Evolutionary conservation across 495 filamentous ascomycete genomes (phyloP).

Genomic region (Xylaria castorea): DNA sequence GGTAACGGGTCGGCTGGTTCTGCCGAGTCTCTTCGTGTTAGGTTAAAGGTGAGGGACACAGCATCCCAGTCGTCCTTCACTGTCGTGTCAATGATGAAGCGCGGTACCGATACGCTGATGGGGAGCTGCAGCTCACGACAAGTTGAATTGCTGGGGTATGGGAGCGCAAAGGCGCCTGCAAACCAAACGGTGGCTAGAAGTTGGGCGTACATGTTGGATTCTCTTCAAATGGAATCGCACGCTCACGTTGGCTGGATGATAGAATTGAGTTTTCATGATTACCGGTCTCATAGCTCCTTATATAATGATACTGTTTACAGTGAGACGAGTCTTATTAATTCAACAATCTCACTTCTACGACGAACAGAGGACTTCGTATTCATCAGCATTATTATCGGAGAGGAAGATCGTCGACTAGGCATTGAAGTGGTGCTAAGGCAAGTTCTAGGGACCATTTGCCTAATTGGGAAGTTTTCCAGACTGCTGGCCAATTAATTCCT

Average conservation of each 20-base stretch:
- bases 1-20: conserved; percentile 7
- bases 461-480: neutral
- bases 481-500: neutral
- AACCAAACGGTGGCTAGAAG: neutral
- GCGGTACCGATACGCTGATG: conserved; percentile 33
- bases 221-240: neutral
- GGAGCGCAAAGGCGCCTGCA: neutral
- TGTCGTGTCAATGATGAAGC: conserved; percentile 35
- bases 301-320: neutral
- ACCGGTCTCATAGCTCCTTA: neutral
- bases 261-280: neutral
- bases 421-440: neutral
- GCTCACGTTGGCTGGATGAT: neutral
- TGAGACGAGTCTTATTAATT: neutral
- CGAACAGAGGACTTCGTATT: neutral
- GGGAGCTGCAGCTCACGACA: conserved; percentile 34
- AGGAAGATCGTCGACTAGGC: neutral
- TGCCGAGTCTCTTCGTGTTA: conserved; percentile 35
- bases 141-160: neutral
- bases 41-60: conserved; percentile 34
- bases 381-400: neutral
- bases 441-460: neutral
- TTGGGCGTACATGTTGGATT: neutral
- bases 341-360: neutral
- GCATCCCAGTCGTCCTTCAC: conserved; percentile 39